Conservation (phyloP, 148 eudicot species). For the Vaccinium vitisidaea region DNA sequence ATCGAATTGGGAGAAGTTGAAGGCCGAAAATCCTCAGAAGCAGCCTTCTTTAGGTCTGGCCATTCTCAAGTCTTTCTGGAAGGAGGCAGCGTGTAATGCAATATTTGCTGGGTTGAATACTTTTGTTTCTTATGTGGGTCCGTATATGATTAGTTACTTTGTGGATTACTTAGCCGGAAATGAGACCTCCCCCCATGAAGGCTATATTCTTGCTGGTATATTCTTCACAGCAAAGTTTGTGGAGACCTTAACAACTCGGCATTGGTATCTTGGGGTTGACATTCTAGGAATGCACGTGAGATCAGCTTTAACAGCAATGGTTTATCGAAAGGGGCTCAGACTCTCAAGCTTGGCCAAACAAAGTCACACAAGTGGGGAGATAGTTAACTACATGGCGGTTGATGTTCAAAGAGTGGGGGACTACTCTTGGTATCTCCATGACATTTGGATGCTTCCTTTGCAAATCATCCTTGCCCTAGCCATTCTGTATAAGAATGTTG, state of each 20-base stretch:
- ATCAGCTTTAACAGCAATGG: conserved; percentile 89
- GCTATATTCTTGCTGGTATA: conserved; percentile 79
- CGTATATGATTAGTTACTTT: conserved; percentile 88
- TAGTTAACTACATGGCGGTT: conserved; percentile 93
- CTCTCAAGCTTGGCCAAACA: conserved; percentile 75
- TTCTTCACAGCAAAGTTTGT: conserved; percentile 75
- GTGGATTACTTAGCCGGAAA: conserved; percentile 79
- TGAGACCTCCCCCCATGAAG: conserved; percentile 66
- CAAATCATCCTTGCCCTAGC: conserved; percentile 84
- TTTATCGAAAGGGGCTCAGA: conserved; percentile 78
- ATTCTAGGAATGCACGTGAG: conserved; percentile 85
- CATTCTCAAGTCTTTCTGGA: conserved; percentile 79
- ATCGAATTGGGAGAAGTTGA: conserved; percentile 77
- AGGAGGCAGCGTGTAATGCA: conserved; percentile 79
- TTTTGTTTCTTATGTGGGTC: conserved; percentile 87
- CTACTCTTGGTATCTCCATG: conserved; percentile 83
- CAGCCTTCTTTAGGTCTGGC: conserved; percentile 80
- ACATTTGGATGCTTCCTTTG: conserved; percentile 87
- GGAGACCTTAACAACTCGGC: conserved; percentile 76
- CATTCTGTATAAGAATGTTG: conserved; percentile 84
- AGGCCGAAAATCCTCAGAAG: conserved; percentile 48
- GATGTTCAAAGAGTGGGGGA: conserved; percentile 96
- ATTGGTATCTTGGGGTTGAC: conserved; percentile 85
- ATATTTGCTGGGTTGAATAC: conserved; percentile 73
- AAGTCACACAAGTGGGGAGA: conserved; percentile 86